phyloP scores from a whole-genome alignment of 169 alveolate genomes.

The Ichthyophthirius multifiliis region DNA sequence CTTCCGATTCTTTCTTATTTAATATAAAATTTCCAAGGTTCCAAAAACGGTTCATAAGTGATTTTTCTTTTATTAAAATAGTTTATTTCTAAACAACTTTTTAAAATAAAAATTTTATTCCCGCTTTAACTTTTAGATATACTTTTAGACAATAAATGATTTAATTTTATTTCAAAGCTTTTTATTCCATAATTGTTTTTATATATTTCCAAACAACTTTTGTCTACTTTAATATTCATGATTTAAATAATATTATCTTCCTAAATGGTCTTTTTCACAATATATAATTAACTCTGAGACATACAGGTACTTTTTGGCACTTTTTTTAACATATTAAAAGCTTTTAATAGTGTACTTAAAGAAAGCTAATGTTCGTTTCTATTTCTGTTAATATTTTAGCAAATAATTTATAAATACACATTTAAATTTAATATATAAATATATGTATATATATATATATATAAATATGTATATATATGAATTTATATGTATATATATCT shows the following conservation, averaged over 20 bases:
- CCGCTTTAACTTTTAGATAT: background rate
- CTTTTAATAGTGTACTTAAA: background rate
- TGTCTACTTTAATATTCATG: background rate
- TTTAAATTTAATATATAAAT: too few relatives aligned
- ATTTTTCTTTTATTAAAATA: constrained; percentile 37
- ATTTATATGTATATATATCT: too few relatives aligned
- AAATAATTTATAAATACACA: too few relatives aligned
- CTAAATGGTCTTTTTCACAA: background rate
- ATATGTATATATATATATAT: too few relatives aligned
- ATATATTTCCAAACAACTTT: background rate
- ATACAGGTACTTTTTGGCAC: background rate
- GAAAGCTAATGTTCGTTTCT: background rate
- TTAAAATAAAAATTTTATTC: too few relatives aligned
- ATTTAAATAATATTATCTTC: background rate
- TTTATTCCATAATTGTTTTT: background rate
- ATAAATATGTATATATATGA: too few relatives aligned
- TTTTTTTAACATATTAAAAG: background rate
- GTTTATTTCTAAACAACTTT: too few relatives aligned
- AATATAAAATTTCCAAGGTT: constrained; percentile 29
- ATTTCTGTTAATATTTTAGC: background rate
- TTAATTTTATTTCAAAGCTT: background rate
- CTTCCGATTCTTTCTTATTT: background rate
- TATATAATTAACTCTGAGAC: background rate
- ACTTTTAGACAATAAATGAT: background rate
- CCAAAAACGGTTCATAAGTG: constrained; percentile 27